Evolutionary conservation across 345 rosid species (phyloP).

Genomic region (Balakata baccata): DNA sequence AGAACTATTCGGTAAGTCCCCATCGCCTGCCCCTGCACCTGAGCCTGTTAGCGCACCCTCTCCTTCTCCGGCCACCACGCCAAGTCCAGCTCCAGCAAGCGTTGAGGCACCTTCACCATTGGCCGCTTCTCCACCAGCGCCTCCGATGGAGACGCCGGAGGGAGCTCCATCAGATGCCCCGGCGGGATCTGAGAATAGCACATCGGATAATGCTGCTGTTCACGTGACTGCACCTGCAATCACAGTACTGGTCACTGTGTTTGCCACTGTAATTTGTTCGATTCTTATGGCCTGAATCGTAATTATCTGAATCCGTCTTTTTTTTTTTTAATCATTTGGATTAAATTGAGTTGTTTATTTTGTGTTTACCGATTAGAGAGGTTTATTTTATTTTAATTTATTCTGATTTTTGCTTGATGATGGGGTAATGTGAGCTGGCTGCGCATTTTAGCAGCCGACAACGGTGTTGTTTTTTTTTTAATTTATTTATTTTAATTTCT

Average conservation of each 20-base stretch:
- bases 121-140: conserved; percentile 84
- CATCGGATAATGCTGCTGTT: conserved; percentile 40
- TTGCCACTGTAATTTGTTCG: conserved; percentile 36
- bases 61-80: conserved; percentile 44
- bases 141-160: conserved; percentile 55
- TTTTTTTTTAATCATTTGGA: not conserved
- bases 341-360: not conserved
- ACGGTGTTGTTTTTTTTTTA: conserved; percentile 1
- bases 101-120: conserved; percentile 61
- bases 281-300: conserved; percentile 41
- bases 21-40: conserved; percentile 62
- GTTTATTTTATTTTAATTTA: not conserved
- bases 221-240: conserved; percentile 41
- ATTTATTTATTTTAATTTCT: not conserved
- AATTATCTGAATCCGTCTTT: conserved; percentile 15
- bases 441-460: conserved; percentile 4
- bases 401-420: conserved; percentile 16
- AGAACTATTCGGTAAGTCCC: conserved; percentile 66
- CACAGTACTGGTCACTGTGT: conserved; percentile 25
- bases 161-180: conserved; percentile 66
- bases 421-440: conserved; percentile 1
- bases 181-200: conserved; percentile 43
- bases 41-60: conserved; percentile 49
- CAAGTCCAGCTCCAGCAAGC: conserved; percentile 37
- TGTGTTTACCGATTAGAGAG: not conserved